Conservation (phyloP, 345 rosid genomes). For the thale cress (Arabidopsis thaliana) region DNA sequence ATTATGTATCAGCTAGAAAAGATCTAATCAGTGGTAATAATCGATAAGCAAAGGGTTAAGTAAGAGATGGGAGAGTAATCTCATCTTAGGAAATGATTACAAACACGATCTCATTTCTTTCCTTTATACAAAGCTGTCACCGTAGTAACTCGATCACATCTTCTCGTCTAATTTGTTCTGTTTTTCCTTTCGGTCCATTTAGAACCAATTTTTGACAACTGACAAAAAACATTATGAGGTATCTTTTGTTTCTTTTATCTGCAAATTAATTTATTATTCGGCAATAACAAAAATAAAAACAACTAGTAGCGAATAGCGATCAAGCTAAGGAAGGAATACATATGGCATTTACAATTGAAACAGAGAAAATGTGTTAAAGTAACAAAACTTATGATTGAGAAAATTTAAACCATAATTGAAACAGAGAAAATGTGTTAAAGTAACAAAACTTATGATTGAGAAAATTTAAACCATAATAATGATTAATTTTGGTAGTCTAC, state of each 20-base stretch:
- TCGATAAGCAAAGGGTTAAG: constrained; percentile 34
- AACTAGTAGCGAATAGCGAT: neutral
- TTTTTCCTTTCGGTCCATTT: constrained; percentile 30
- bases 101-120: constrained; percentile 36
- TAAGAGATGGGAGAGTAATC: constrained; percentile 28
- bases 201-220: constrained; percentile 26
- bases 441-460: neutral
- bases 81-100: constrained; percentile 38
- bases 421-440: neutral
- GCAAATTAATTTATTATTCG: neutral
- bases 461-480: neutral
- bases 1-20: neutral
- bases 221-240: constrained; percentile 10
- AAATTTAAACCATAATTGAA: neutral
- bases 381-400: neutral
- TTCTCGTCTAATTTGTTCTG: neutral
- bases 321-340: neutral
- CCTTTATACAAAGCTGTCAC: constrained; percentile 35
- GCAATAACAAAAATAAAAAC: neutral
- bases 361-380: neutral
- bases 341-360: neutral
- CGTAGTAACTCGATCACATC: constrained; percentile 11
- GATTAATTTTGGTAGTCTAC: constrained; percentile 3
- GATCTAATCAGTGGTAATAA: neutral
- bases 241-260: constrained; percentile 1